Base-by-base conservation (phyloP, 345 rosid species). In the Melaleuca quinquenervia region DNA sequence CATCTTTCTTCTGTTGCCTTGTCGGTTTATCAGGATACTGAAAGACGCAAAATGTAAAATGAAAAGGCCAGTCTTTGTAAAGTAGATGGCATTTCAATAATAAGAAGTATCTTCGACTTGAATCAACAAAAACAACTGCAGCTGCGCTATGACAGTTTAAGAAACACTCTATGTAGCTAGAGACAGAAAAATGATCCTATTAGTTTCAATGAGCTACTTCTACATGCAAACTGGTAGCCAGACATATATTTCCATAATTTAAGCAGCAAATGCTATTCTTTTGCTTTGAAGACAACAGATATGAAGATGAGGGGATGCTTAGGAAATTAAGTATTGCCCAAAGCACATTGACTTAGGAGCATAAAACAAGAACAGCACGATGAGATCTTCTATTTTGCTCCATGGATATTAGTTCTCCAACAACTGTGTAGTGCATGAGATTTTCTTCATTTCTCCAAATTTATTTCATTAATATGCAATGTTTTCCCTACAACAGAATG, bases 21-120 rank as follows among this genome's bases (percentile, higher is more conserved):
- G 98, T 95, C 85, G 98, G 99, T 51, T 93, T 93, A 87, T 96
- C 99, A 56, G 99, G 99, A 91, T 97, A 97, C 98, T 97, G 95
- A 78, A 90, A 84, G 75, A 49, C 0, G 12, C 76, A 83, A 56
- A 78, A 84, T 26, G 50, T 85, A 20, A 58, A 84, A 85, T 50
- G 52, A 12, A 32, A 85, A 64, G 36, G 50, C 2, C 3, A 24
- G 24, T 26, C 44, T 36, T 58, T 44, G 27, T 12, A 51, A 36
- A 56, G 58, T 22, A 50, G 26, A 6, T 0, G 11, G 16, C 22
- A 24, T 60, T 84, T n/a, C 52, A 84, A 48, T 22, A 49, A 84
- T 45, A 84, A 11, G 26, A 64, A 32, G 24, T 41, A 32, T 32
- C 24, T 70, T 70, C 0, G 7, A 36, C 48, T 32, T 32, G 48